A percentile compares a stretch with the other conserved stretches of the same genome.
phyloP scores from a whole-genome alignment of 2,329 filamentous ascomycete species.

The Nemania abortiva region DNA sequence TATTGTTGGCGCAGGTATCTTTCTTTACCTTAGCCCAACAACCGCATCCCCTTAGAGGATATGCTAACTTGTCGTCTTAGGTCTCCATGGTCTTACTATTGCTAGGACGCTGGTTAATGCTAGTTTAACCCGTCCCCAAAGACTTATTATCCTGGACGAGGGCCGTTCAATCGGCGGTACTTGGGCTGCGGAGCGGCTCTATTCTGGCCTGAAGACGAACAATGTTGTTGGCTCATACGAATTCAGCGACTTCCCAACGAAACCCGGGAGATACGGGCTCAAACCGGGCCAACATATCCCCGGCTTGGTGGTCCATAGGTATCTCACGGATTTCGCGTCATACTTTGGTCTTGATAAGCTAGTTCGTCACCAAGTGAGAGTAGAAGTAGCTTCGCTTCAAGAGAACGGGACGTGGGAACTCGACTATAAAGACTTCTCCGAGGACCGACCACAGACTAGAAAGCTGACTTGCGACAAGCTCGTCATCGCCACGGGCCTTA shows the following conservation, averaged over 20 bases:
- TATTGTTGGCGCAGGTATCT: constrained; percentile 34
- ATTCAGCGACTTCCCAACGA: constrained; percentile 36
- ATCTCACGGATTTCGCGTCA: constrained; percentile 30
- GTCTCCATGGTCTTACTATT: constrained; percentile 29
- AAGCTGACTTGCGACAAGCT: constrained; percentile 32
- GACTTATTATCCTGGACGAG: constrained; percentile 29
- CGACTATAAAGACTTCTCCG: constrained; percentile 1
- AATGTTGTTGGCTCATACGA: constrained; percentile 36
- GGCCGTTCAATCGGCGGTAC: constrained; percentile 31
- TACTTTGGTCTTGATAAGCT: constrained; percentile 27
- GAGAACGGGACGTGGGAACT: constrained; percentile 30
- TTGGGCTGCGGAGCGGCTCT: constrained; percentile 36
- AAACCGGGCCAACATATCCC: constrained; percentile 31
- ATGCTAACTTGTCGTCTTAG: constrained; percentile 19
- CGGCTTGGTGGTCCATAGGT: constrained; percentile 27
- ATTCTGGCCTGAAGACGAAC: constrained; percentile 35
- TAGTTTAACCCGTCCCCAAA: background rate
- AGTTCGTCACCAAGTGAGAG: constrained; percentile 19
- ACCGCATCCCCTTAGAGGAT: background rate
- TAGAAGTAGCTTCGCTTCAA: constrained; percentile 27
- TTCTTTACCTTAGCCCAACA: background rate
- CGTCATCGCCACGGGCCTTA: constrained; percentile 30
- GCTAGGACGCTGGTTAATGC: constrained; percentile 27
- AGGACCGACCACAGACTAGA: background rate
- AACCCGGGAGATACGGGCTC: constrained; percentile 24